Evolutionary conservation across 495 filamentous ascomycete species (phyloP).

Genomic region (Hypomontagnella submonticulosa): DNA sequence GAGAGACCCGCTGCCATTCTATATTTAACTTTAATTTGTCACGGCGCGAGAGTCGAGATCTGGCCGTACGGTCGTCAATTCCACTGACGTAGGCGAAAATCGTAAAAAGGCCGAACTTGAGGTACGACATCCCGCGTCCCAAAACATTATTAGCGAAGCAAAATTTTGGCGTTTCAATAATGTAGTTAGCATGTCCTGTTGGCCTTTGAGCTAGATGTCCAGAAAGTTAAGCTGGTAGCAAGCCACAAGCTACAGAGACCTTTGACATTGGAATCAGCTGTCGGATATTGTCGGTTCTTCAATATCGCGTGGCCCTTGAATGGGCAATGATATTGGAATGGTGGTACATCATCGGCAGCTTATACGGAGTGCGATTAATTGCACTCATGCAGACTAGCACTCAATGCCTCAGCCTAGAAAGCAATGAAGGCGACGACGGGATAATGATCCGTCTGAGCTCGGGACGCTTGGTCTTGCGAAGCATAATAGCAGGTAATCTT

Average conservation of each 20-base stretch:
- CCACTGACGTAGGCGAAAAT: slow-evolving; percentile 4
- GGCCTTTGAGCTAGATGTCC: no score
- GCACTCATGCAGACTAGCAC: not conserved
- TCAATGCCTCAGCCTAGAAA: not conserved
- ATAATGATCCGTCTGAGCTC: no score
- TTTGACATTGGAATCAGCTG: not conserved
- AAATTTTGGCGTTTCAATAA: no score
- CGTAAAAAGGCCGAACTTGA: not conserved
- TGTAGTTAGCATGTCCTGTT: no score
- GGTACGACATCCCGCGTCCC: no score
- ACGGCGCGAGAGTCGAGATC: not conserved
- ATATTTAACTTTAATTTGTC: slow-evolving; percentile 22
- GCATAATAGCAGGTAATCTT: not conserved
- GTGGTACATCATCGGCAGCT: no score
- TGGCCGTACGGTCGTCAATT: slow-evolving; percentile 5
- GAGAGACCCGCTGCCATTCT: slow-evolving; percentile 2
- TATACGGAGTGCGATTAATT: not conserved
- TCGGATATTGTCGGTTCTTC: slow-evolving; percentile 12
- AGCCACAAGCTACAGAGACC: not conserved
- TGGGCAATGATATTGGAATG: not conserved
- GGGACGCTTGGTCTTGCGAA: no score
- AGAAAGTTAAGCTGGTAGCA: no score
- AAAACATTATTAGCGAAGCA: not conserved
- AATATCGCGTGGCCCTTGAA: not conserved
- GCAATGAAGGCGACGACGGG: no score